A percentile compares a stretch with the other conserved stretches of the same genome.
These are phyloP conservation scores for Agapanthus africanus DNA, from an alignment of 106 monocot species.

Conservation along the genomic window DNA sequence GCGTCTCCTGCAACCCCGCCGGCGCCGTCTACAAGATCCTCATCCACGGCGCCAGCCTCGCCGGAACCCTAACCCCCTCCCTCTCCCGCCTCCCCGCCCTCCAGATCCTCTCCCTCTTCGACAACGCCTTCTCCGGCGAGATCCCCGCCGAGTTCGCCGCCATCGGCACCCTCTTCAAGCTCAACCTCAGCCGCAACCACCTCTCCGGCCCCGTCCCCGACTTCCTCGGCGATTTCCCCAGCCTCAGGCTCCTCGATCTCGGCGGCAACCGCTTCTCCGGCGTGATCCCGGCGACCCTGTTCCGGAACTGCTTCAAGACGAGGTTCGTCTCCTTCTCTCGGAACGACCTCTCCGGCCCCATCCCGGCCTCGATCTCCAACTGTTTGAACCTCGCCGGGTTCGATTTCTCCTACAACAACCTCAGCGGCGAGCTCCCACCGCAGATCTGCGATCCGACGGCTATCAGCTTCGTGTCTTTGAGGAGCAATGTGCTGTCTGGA, in stretches of 20 bases:
- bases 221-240: conserved; percentile 50
- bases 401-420: conserved; percentile 79
- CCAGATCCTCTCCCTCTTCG: conserved; percentile 15
- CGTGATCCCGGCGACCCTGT: conserved; percentile 54
- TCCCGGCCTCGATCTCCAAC: conserved; percentile 41
- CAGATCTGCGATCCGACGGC: conserved; percentile 59
- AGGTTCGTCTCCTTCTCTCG: conserved; percentile 74
- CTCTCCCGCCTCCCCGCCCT: conserved; percentile 50
- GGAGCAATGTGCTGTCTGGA: conserved; percentile 65
- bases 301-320: conserved; percentile 41
- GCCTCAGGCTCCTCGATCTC: conserved; percentile 88
- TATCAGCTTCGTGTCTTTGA: conserved; percentile 52
- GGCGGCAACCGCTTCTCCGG: conserved; percentile 76
- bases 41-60: conserved; percentile 47
- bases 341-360: conserved; percentile 59
- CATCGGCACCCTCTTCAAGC: conserved; percentile 52
- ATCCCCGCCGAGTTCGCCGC: conserved; percentile 15
- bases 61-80: conserved; percentile 46
- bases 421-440: conserved; percentile 60
- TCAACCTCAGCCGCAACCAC: conserved; percentile 70
- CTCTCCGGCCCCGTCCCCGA: conserved; percentile 64
- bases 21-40: conserved; percentile 56
- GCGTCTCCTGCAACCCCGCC: conserved; percentile 55
- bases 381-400: conserved; percentile 64
- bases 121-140: conserved; percentile 5